Percentiles rank a stretch among this genome's conserved stretches.
Conservation (phyloP, 2,329 filamentous ascomycete genomes). For the Apiospora marii region DNA sequence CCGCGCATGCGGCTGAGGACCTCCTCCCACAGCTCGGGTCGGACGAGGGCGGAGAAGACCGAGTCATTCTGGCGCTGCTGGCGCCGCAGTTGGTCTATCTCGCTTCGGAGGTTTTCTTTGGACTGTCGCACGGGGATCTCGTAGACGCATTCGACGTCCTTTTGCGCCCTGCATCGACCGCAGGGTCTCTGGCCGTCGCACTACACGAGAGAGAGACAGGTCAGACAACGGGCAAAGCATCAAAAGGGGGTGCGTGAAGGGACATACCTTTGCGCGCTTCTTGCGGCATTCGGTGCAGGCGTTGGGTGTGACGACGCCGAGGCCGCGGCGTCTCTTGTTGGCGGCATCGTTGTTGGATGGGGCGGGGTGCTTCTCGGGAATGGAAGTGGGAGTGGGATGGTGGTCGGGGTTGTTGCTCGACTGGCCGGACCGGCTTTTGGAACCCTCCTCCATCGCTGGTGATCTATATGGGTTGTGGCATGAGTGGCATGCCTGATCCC, state of each 20-base stretch:
- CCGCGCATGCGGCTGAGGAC: constrained; percentile 60
- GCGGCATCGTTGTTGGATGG: constrained; percentile 32
- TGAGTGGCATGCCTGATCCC: constrained; percentile 4
- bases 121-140: constrained; percentile 69
- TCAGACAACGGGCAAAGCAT: background rate
- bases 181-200: constrained; percentile 68
- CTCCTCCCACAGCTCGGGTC: constrained; percentile 60
- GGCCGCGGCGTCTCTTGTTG: constrained; percentile 61
- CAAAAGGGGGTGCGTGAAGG: background rate
- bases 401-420: constrained; percentile 34
- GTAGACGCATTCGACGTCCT: constrained; percentile 65
- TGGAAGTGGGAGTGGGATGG: constrained; percentile 38
- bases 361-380: constrained; percentile 34
- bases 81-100: constrained; percentile 64
- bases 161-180: constrained; percentile 62
- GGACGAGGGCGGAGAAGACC: constrained; percentile 62
- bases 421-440: constrained; percentile 35
- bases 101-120: constrained; percentile 66
- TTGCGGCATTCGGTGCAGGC: constrained; percentile 69
- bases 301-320: constrained; percentile 66
- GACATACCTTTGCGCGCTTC: constrained; percentile 65
- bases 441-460: constrained; percentile 42
- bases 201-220: constrained; percentile 42
- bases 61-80: constrained; percentile 63
- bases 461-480: constrained; percentile 4